Evolutionary conservation across 495 filamentous ascomycete species (phyloP), one percentile per base, ranked within the genome.

Genomic region (Penicillium tannophilum): DNA sequence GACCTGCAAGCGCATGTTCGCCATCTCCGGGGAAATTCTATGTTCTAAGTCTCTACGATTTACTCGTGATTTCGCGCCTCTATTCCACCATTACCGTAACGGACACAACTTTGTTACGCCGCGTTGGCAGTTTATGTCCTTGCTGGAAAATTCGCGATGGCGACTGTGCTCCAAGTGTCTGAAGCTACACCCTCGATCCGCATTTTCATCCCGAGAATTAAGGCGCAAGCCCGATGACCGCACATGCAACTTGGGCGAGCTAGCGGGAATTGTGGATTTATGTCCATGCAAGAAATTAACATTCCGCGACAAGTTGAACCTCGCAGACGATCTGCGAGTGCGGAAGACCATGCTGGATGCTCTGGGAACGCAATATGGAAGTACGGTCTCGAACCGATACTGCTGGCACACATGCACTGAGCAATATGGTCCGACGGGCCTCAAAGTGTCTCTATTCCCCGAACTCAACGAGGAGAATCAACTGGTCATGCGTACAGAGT

Each of bases 211-310:
- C 4, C 68, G 69, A 44, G 75, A 80, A 54, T 48, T 79, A 6
- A 63, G 67, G 60, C 69, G 69, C 47, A 73, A 76, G 17, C 31
- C 77, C 3, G 75, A 77, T 26, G 58, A 60, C 20, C 71, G 77
- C 16, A 61, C 63, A 10, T 80, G 77, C 58, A 72, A 72, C 30
- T 49, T 80, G 36, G 77, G 77, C n/a, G 66, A 66, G 12, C 54
- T 72, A 16, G 76, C 76, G 8, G 77, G 77, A 5, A 67, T 80
- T 33, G 75, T 80, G 39, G 77, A 80, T 43, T 44, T 80, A 19
- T 80, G 77, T 39, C 77, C 77, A 17, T 80, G 77, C 73, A 77
- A 73, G 49, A 80, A 80, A 56, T 45, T 80, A 49, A 80, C 77
- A 1, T 80, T 74, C 63, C 71, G 68, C 2, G 76, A 78, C 54